Conservation (phyloP, 2,329 filamentous ascomycete genomes). For the Cladosporium sphaerospermum region DNA sequence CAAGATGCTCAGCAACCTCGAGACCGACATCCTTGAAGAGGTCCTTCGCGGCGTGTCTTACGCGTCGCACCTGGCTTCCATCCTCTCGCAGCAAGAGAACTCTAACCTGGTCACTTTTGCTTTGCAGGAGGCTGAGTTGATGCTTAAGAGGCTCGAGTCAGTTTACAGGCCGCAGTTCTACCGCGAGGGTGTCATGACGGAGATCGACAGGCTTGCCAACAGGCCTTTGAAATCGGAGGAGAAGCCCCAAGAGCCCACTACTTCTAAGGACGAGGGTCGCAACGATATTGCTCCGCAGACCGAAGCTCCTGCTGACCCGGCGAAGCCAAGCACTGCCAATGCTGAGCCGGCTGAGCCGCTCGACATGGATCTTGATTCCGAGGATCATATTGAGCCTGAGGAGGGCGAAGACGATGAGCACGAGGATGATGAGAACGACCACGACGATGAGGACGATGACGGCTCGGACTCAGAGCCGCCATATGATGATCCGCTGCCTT, state of each 20-base stretch:
- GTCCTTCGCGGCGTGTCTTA: constrained; percentile 84
- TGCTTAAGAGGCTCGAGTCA: constrained; percentile 74
- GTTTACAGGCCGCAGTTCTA: constrained; percentile 97
- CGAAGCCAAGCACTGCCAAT: constrained; percentile 33
- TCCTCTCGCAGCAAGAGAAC: constrained; percentile 92
- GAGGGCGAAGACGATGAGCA: constrained; percentile 17
- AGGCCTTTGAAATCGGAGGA: constrained; percentile 24
- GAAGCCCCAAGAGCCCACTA: not conserved
- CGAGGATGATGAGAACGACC: constrained; percentile 20
- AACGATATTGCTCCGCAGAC: constrained; percentile 5
- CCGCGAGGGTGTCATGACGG: constrained; percentile 87
- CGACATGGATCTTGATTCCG: constrained; percentile 51
- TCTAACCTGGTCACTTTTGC: constrained; percentile 78
- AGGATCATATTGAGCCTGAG: constrained; percentile 28
- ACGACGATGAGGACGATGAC: constrained; percentile 21
- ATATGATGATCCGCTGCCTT: constrained; percentile 33
- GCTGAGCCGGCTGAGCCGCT: constrained; percentile 32
- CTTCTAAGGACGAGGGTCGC: constrained; percentile 2
- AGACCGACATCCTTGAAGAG: constrained; percentile 75
- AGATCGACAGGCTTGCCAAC: constrained; percentile 75
- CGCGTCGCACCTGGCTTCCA: constrained; percentile 90
- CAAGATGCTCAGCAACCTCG: constrained; percentile 96
- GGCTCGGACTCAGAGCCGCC: constrained; percentile 43
- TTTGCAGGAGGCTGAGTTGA: constrained; percentile 80
- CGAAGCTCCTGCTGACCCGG: constrained; percentile 15